These are phyloP conservation scores for Phoma sp. DNA, from an alignment of 2,329 filamentous ascomycete species.

Conservation along the genomic window DNA sequence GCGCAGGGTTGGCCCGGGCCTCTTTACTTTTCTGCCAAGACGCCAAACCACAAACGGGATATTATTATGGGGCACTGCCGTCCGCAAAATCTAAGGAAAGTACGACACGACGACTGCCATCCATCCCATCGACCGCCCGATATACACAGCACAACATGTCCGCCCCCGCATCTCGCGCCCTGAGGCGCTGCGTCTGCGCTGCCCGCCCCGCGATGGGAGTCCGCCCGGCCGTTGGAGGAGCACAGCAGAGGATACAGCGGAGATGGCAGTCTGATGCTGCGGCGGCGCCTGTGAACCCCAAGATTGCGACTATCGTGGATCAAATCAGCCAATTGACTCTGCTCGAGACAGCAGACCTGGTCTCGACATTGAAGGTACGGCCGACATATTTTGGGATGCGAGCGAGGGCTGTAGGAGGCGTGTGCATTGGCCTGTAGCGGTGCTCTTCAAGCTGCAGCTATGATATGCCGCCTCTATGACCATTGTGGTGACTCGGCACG, in stretches of 20 bases:
- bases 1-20: neutral
- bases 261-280: constrained; percentile 87
- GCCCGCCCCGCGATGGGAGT: constrained; percentile 33
- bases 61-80: constrained; percentile 26
- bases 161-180: constrained; percentile 52
- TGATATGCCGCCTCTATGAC: neutral
- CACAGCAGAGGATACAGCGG: constrained; percentile 59
- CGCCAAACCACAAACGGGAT: constrained; percentile 35
- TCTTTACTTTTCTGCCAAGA: constrained; percentile 22
- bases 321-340: constrained; percentile 99
- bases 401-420: neutral
- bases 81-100: constrained; percentile 40
- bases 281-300: constrained; percentile 73
- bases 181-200: constrained; percentile 54
- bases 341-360: constrained; percentile 95
- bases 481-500: neutral
- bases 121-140: constrained; percentile 25
- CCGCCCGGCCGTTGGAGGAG: constrained; percentile 43
- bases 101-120: constrained; percentile 25
- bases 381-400: neutral
- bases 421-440: neutral
- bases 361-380: constrained; percentile 89
- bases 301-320: constrained; percentile 94
- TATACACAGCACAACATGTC: constrained; percentile 50
- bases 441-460: neutral